These are phyloP conservation scores for Colletotrichum zoysiae DNA, from an alignment of 2,329 filamentous ascomycete genomes.

Conservation along the genomic window DNA sequence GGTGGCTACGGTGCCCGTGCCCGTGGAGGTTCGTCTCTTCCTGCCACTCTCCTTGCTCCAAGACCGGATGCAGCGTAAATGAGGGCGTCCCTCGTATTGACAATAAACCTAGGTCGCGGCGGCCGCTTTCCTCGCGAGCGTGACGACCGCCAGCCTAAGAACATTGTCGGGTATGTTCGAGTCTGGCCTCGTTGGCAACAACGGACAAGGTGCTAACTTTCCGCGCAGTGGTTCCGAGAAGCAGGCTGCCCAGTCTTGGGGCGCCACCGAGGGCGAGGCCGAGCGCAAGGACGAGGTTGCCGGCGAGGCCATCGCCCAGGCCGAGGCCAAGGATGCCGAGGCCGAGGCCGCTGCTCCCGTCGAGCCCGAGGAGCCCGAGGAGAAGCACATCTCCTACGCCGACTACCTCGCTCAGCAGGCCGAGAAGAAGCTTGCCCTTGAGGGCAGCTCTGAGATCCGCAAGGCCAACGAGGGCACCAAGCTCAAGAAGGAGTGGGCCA, in stretches of 20 bases:
- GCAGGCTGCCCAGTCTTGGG: conserved; percentile 92
- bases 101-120: conserved; percentile 61
- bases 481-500: conserved; percentile 91
- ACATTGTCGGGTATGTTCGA: conserved; percentile 58
- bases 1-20: conserved; percentile 71
- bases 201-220: conserved; percentile 43
- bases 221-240: conserved; percentile 79
- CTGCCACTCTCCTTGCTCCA: not conserved
- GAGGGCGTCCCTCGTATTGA: conserved; percentile 23
- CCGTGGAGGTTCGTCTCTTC: conserved; percentile 64
- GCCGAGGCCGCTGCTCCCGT: conserved; percentile 71
- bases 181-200: conserved; percentile 9
- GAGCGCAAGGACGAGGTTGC: conserved; percentile 93
- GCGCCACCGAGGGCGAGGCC: conserved; percentile 81
- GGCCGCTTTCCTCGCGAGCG: conserved; percentile 64
- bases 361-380: conserved; percentile 75
- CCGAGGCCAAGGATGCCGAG: conserved; percentile 80
- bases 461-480: conserved; percentile 93
- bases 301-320: conserved; percentile 88
- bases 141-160: conserved; percentile 69
- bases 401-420: conserved; percentile 83
- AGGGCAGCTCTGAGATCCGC: conserved; percentile 76
- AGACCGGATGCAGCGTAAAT: not conserved
- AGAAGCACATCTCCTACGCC: conserved; percentile 90
- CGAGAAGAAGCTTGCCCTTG: conserved; percentile 82